Base-by-base conservation (phyloP, 306 rosid species). In the Ochetophila trinervis region DNA sequence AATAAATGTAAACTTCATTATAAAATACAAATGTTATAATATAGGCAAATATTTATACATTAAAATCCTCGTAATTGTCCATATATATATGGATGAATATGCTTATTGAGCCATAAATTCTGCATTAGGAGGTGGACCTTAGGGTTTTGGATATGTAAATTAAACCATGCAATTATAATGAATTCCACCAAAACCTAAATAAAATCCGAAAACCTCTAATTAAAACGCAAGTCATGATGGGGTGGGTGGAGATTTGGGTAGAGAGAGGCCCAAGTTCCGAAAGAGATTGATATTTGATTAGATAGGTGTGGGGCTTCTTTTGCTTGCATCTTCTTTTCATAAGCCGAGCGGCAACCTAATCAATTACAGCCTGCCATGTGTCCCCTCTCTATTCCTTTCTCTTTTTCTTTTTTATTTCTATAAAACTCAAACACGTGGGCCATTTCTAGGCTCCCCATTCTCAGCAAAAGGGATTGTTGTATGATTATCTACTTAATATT, bases 211-310 rank as follows among this genome's bases (percentile, higher is more conserved):
- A 49, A 65, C 6, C 58, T 14, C 35, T 17, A 21, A 65, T 19
- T 17, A 48, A 59, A 35, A 35, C 37, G 61, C 30, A 51, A 64
- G 59, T 27, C 9, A 49, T 69, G 53, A 63, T 75, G 65, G 18
- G 57, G 61, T 35, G 32, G 17, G 58, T 76, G 77, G 77, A 74
- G 76, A n/a, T 62, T n/a, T 63, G 72, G 73, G 57, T 18, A 22
- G 40, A 76, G 81, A 74, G 91, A 87, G 88, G 87, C 95, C 95
- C 98, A 89, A 92, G 91, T 92, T 85, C 98, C 98, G 70, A 92
- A 89, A 87, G 98, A 84, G 95, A 92, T 92, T 73, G 85, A 81
- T 75, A 61, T 44, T 78, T 77, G 89, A 88, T 84, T 65, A 83
- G 81, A 84, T 62, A 48, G 65, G 69, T 68, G 85, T 77, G 90